phyloP scores from a whole-genome alignment of 2,329 filamentous ascomycete genomes.

The Pseudopithomyces maydicus region DNA sequence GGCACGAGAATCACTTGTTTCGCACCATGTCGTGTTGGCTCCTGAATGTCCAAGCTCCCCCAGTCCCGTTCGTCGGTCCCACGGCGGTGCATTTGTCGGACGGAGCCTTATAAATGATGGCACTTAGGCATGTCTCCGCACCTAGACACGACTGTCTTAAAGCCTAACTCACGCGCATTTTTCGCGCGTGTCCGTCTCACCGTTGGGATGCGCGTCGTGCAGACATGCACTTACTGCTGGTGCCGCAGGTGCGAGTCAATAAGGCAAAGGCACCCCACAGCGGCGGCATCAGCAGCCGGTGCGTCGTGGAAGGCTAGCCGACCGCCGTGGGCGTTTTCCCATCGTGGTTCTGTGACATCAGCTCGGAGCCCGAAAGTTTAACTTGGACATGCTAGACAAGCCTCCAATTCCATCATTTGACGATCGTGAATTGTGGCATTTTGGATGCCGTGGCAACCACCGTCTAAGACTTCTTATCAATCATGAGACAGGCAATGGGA shows the following conservation, averaged over 20 bases:
- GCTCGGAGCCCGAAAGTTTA: neutral
- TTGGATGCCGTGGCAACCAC: conserved; percentile 1
- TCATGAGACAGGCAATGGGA: neutral
- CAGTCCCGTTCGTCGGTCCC: neutral
- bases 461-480: neutral
- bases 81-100: neutral
- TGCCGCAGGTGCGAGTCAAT: conserved; percentile 1
- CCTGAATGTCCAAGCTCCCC: conserved; percentile 1
- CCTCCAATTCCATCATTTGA: neutral
- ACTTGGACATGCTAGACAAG: neutral
- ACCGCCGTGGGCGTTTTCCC: neutral
- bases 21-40: conserved; percentile 6
- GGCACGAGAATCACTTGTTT: conserved; percentile 5
- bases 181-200: conserved; percentile 1
- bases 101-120: conserved; percentile 3
- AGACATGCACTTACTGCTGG: neutral
- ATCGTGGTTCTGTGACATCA: conserved; percentile 7
- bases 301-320: conserved; percentile 4
- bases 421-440: neutral
- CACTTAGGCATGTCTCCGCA: neutral
- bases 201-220: neutral
- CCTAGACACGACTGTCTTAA: neutral
- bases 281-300: conserved; percentile 1
- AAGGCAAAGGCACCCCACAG: conserved; percentile 2
- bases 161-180: neutral